Evolutionary conservation across 176 grass and related monocot species (phyloP).

Genomic region (Oryza glumipatula): DNA sequence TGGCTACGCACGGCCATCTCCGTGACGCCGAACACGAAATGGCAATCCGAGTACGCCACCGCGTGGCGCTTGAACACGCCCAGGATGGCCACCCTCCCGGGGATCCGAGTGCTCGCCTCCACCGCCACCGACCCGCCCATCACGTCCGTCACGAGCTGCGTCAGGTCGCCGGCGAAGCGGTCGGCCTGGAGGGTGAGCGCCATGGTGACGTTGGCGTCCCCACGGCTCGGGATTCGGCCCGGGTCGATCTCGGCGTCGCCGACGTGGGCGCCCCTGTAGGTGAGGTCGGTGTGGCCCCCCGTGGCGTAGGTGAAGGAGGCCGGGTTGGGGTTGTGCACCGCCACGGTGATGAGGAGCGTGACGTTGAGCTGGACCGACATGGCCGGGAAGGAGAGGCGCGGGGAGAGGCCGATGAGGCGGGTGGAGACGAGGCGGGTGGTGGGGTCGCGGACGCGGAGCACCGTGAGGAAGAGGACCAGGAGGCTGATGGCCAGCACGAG

Average conservation of each 20-base stretch:
- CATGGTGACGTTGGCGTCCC: conserved; percentile 42
- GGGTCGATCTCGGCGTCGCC: conserved; percentile 64
- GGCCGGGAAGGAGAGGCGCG: conserved; percentile 45
- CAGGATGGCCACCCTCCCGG: conserved; percentile 54
- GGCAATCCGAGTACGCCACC: conserved; percentile 56
- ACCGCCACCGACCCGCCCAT: conserved; percentile 38
- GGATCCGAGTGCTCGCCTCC: conserved; percentile 53
- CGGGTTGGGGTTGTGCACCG: conserved; percentile 73
- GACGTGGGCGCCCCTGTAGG: conserved; percentile 53
- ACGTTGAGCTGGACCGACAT: conserved; percentile 48
- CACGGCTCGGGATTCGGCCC: conserved; percentile 51
- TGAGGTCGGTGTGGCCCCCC: conserved; percentile 46
- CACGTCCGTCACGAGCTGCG: conserved; percentile 40
- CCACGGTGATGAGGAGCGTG: conserved; percentile 55
- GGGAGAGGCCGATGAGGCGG: conserved; percentile 45
- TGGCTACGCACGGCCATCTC: conserved; percentile 56
- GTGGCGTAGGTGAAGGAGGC: conserved; percentile 55
- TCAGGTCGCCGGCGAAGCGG: conserved; percentile 6
- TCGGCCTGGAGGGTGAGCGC: conserved; percentile 62
- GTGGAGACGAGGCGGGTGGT: conserved; percentile 50
- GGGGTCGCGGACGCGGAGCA: conserved; percentile 70
- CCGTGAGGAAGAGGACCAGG: conserved; percentile 63
- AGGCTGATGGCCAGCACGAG: conserved; percentile 53
- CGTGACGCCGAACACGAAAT: conserved; percentile 40
- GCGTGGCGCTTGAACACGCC: conserved; percentile 72